Percentiles rank a stretch among this genome's conserved stretches.
These are phyloP conservation scores for Citrus australasica DNA, from an alignment of 345 rosid species.

Conservation along the genomic window DNA sequence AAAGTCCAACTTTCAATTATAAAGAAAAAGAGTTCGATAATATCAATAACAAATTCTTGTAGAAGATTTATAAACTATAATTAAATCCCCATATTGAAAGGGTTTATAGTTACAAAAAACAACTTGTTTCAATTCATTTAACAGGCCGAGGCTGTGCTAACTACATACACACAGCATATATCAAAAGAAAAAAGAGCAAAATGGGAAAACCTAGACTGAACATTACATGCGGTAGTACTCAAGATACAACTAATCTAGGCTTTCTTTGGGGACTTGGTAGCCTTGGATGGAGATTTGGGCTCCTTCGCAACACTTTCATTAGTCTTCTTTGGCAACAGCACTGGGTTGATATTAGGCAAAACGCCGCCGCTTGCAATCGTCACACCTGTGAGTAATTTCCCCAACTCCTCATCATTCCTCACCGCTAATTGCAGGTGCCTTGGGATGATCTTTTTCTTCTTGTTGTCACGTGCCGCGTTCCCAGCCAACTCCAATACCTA, in stretches of 20 bases:
- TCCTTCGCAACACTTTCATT: conserved; percentile 16
- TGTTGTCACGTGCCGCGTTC: conserved; percentile 31
- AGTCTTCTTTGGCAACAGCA: conserved; percentile 27
- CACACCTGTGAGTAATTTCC: conserved; percentile 25
- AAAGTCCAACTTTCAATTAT: no score
- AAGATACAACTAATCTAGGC: conserved; percentile 4
- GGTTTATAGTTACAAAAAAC: neutral
- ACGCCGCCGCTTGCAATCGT: conserved; percentile 30
- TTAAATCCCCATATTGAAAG: neutral
- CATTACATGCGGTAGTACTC: neutral
- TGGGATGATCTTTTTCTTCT: conserved; percentile 28
- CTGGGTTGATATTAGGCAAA: conserved; percentile 26
- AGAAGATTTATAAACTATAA: no score
- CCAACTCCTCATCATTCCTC: conserved; percentile 34
- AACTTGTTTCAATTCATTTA: neutral
- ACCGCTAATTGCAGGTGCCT: conserved; percentile 23
- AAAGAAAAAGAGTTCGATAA: no score
- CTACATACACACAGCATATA: no score
- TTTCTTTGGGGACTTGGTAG: conserved; percentile 34
- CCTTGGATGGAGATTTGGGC: conserved; percentile 28
- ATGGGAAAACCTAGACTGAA: neutral
- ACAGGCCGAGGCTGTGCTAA: no score
- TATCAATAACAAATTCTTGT: no score
- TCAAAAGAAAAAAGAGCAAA: neutral
- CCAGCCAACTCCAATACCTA: conserved; percentile 31